Base-by-base conservation (phyloP, 2,329 filamentous ascomycete genomes). In the Ascomycota sp. region DNA sequence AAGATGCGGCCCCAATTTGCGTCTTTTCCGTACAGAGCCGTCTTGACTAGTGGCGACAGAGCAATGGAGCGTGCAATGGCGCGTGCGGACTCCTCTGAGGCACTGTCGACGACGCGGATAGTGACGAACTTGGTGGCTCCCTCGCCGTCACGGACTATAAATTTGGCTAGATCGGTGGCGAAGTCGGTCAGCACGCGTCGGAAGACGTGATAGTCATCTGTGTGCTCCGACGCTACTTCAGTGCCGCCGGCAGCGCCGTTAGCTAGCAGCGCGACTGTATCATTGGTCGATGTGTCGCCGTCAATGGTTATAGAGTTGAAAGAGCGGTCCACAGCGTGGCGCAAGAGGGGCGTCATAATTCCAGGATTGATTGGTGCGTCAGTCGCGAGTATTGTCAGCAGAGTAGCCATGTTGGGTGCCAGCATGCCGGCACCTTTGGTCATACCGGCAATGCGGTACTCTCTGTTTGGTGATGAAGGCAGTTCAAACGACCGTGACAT, bases 371-470 rank as follows among this genome's bases (percentile, higher is more conserved):
- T 69, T 20, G 83, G 78, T 1, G 77, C 86, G 43, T 98, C 89
- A 10, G 89, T 98, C 44, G 81, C 83, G 44, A 95, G 67, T 36
- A 95, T 77, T 31, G 81, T 83, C 23, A 98, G 71, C 22, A 95
- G 68, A 1, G 89, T 98, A 20, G 83, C 89, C 85, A 98, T 93
- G 60, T 98, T 95, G 28, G 89, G 89, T 48, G 94, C 85, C 51
- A 98, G 93, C 89, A 98, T 98, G 46, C 89, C 89, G 5, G 89
- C 89, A 33, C 89, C 89, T 59, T 98, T 98, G 45, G 86, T 92
- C 71, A 92, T 91, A 42, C 89, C 89, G 9, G 81, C 83, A 29
- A 98, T 76, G 42, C 69, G 66, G 57, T 93, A 98, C 49, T 76
- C 73, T 29, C 70, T 61, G 12, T 63, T 63, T 0, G 79, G 71